Conservation (phyloP, 139 green algal species). For the Deuterostichococcus epilithicus region DNA sequence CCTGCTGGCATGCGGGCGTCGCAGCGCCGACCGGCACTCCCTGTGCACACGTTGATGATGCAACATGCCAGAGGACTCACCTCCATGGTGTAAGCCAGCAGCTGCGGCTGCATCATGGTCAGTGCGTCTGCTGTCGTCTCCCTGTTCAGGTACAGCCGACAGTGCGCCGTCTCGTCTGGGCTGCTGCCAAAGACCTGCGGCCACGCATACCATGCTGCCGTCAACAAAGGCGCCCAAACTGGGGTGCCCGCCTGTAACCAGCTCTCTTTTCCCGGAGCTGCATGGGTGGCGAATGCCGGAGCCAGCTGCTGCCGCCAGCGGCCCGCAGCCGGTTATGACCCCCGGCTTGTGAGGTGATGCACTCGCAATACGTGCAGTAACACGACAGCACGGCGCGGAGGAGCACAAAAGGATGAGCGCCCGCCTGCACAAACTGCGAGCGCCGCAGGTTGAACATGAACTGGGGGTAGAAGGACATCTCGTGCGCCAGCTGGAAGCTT, state of each 20-base stretch:
- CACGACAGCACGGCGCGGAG: background rate
- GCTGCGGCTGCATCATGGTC: slow-evolving; percentile 90
- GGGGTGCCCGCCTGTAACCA: no score
- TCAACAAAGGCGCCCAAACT: no score
- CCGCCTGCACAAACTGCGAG: slow-evolving; percentile 87
- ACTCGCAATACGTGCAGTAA: background rate
- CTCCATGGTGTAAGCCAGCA: slow-evolving; percentile 82
- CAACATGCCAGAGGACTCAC: no score
- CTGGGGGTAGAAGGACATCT: slow-evolving; percentile 93
- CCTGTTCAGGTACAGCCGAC: slow-evolving; percentile 81
- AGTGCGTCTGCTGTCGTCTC: slow-evolving; percentile 82
- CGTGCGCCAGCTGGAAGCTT: slow-evolving; percentile 81
- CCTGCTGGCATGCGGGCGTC: background rate
- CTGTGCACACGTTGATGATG: no score
- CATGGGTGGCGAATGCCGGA: no score
- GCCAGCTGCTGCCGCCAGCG: no score
- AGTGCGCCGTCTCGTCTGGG: slow-evolving; percentile 96
- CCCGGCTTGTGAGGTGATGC: no score
- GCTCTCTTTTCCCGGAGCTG: no score
- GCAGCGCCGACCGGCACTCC: no score
- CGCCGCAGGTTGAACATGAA: slow-evolving; percentile 99
- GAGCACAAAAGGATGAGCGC: background rate
- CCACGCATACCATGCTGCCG: no score
- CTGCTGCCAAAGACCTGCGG: slow-evolving; percentile 88
- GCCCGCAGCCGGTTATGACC: no score